These are phyloP conservation scores for Saccharomycopsis javanensis DNA, from an alignment of 805 yeast species.

Conservation along the genomic window DNA sequence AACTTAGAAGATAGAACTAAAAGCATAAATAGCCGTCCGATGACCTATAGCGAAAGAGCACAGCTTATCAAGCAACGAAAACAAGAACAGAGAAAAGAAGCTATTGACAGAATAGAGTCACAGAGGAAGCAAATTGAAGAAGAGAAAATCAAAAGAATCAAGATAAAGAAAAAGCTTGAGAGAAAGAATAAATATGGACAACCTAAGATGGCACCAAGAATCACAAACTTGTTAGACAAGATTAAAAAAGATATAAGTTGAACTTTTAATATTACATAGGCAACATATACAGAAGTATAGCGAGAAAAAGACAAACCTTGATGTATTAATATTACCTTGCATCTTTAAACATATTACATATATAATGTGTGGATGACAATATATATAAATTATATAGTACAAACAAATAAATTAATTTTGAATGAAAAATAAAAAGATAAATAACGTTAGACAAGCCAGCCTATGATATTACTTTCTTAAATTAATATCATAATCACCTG, in stretches of 20 bases:
- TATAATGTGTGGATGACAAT: not conserved
- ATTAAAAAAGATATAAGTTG: conserved; percentile 41
- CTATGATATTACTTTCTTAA: too few relatives aligned
- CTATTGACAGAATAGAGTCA: conserved; percentile 32
- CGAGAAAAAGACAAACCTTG: not conserved
- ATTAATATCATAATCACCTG: too few relatives aligned
- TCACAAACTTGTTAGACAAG: conserved; percentile 66
- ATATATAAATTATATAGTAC: conserved; percentile 2
- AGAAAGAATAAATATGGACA: conserved; percentile 68
- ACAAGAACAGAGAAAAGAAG: conserved; percentile 32
- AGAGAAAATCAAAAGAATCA: conserved; percentile 35
- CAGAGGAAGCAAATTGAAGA: conserved; percentile 27
- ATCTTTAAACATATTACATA: not conserved
- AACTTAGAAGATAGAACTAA: conserved; percentile 13
- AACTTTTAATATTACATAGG: not conserved
- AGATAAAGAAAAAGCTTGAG: conserved; percentile 35
- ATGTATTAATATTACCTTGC: not conserved
- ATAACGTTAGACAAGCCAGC: not conserved
- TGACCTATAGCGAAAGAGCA: conserved; percentile 27
- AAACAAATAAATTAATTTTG: not conserved
- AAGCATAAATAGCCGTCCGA: conserved; percentile 15
- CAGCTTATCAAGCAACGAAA: conserved; percentile 39
- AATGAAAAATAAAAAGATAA: not conserved
- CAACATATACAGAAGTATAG: not conserved
- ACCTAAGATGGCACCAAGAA: conserved; percentile 86